Percentiles rank a stretch among this genome's conserved stretches.
These are phyloP conservation scores for Phytophthora idaei DNA, from an alignment of 352 stramenopile genomes.

Conservation along the genomic window DNA sequence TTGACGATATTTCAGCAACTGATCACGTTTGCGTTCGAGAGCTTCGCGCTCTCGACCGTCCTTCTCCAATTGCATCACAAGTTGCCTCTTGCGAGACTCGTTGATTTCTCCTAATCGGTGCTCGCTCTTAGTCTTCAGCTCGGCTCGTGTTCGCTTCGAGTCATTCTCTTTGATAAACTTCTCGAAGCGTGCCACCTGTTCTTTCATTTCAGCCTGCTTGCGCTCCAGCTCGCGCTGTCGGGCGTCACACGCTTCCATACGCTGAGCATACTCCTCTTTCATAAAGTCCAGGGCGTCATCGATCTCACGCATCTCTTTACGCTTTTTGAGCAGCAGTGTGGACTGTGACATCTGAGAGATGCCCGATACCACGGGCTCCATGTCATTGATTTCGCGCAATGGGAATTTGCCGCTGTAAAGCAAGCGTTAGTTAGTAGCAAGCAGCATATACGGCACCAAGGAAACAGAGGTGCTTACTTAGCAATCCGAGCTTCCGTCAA, in stretches of 20 bases:
- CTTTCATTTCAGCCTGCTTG: slow-evolving; percentile 92
- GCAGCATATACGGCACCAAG: background rate
- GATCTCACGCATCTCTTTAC: slow-evolving; percentile 93
- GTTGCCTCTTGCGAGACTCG: slow-evolving; percentile 79
- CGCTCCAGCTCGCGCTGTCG: slow-evolving; percentile 81
- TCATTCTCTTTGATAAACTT: slow-evolving; percentile 96
- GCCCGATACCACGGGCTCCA: slow-evolving; percentile 80
- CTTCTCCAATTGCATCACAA: slow-evolving; percentile 74
- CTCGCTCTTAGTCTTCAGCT: slow-evolving; percentile 90
- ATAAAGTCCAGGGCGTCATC: slow-evolving; percentile 93
- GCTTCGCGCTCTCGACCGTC: slow-evolving; percentile 65
- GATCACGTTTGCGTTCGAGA: slow-evolving; percentile 79
- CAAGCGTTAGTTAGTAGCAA: slow-evolving; percentile 3
- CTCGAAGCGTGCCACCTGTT: slow-evolving; percentile 91
- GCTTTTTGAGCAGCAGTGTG: slow-evolving; percentile 92
- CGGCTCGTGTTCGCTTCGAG: slow-evolving; percentile 85
- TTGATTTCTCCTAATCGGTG: slow-evolving; percentile 75
- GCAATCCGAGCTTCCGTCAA: slow-evolving; percentile 75
- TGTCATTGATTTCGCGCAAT: slow-evolving; percentile 65
- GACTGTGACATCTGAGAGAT: slow-evolving; percentile 91
- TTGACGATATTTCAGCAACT: slow-evolving; percentile 83
- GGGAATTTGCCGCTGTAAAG: slow-evolving; percentile 47
- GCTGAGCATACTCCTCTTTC: slow-evolving; percentile 91
- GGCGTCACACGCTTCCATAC: slow-evolving; percentile 89
- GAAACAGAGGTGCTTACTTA: slow-evolving; percentile 36